phyloP scores from a whole-genome alignment of 345 rosid genomes.

The Camelina laxa region DNA sequence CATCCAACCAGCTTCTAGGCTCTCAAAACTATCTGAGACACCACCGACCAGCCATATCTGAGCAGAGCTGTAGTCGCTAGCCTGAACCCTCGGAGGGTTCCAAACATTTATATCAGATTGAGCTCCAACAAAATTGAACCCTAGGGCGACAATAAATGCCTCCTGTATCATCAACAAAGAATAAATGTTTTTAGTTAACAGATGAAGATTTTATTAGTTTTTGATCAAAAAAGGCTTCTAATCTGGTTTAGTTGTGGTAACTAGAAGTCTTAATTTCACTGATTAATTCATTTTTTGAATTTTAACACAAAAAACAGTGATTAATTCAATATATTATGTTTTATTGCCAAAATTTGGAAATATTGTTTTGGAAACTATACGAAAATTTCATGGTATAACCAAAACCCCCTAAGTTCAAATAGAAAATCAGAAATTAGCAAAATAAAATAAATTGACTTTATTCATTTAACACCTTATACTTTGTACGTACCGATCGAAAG shows the following conservation, averaged over 20 bases:
- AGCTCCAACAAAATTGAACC: slow-evolving; percentile 52
- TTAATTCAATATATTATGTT: too few species aligned
- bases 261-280: neutral
- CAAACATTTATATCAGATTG: slow-evolving; percentile 55
- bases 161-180: slow-evolving; percentile 44
- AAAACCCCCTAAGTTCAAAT: too few species aligned
- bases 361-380: too few species aligned
- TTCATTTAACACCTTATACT: neutral
- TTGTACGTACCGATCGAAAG: slow-evolving; percentile 47
- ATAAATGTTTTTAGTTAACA: neutral
- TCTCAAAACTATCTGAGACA: slow-evolving; percentile 39
- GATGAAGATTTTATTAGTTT: neutral
- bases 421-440: neutral
- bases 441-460: neutral
- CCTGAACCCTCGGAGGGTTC: slow-evolving; percentile 50
- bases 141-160: slow-evolving; percentile 41
- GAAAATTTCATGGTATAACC: neutral
- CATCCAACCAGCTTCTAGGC: slow-evolving; percentile 62
- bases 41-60: slow-evolving; percentile 59
- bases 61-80: slow-evolving; percentile 44
- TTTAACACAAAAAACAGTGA: too few species aligned
- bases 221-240: too few species aligned
- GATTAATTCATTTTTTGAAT: neutral
- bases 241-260: neutral
- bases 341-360: too few species aligned